Evolutionary conservation across 345 rosid genomes (phyloP).

Genomic region (Brassica juncea): DNA sequence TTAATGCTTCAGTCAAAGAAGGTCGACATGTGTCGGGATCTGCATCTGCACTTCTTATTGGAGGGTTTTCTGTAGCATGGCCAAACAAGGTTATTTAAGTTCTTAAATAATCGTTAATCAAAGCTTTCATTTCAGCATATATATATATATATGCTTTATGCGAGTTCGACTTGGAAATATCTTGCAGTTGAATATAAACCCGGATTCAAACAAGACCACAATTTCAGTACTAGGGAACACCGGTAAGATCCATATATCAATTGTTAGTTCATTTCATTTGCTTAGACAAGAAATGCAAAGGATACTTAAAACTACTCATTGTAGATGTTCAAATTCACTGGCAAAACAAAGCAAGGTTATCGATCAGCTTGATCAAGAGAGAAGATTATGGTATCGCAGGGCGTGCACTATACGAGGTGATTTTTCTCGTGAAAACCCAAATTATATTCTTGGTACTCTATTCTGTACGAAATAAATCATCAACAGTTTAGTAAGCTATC

Average conservation of each 20-base stretch:
- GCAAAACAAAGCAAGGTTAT: conserved; percentile 50
- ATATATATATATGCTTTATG: conserved; percentile 16
- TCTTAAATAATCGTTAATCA: not conserved
- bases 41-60: conserved; percentile 77
- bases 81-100: conserved; percentile 59
- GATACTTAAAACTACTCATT: conserved; percentile 15
- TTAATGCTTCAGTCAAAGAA: conserved; percentile 64
- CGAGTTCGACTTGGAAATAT: conserved; percentile 28
- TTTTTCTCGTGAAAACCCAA: not conserved
- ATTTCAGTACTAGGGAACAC: conserved; percentile 77
- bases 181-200: conserved; percentile 66
- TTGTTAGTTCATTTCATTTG: not conserved
- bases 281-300: not conserved
- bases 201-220: conserved; percentile 58
- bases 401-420: conserved; percentile 64
- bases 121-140: conserved; percentile 11
- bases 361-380: conserved; percentile 47
- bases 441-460: conserved; percentile 1
- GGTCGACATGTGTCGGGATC: conserved; percentile 65
- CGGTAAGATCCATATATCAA: conserved; percentile 45
- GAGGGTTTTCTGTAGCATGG: conserved; percentile 80
- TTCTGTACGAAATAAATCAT: not conserved
- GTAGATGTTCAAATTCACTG: conserved; percentile 74
- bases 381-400: conserved; percentile 71
- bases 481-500: not conserved